phyloP scores from a whole-genome alignment of 352 stramenopile genomes.

The Globisporangium nagaii region DNA sequence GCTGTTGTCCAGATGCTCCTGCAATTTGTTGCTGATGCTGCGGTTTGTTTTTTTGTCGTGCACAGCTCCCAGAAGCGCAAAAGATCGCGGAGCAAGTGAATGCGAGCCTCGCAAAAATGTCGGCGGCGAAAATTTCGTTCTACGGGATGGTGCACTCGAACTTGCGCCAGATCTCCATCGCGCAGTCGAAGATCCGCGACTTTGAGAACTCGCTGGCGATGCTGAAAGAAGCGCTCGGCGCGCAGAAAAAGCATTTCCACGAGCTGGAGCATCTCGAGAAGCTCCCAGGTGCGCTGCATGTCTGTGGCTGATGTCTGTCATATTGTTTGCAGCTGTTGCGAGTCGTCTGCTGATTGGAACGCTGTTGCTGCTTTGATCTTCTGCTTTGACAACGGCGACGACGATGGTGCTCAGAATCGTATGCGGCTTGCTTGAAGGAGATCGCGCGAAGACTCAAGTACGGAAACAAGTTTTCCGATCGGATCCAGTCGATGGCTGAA shows the following conservation, averaged over 20 bases:
- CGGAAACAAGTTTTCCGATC: slow-evolving; percentile 64
- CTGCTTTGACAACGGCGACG: neutral
- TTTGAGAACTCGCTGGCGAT: slow-evolving; percentile 84
- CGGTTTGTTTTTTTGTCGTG: neutral
- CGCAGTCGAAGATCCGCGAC: slow-evolving; percentile 86
- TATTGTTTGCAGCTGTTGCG: neutral
- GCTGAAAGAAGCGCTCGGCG: slow-evolving; percentile 65
- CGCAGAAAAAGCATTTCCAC: slow-evolving; percentile 82
- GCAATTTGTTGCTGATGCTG: slow-evolving; percentile 6
- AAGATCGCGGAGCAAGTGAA: slow-evolving; percentile 63
- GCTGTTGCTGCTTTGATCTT: neutral
- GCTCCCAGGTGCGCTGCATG: slow-evolving; percentile 39
- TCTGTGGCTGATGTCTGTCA: neutral
- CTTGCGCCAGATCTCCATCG: slow-evolving; percentile 65
- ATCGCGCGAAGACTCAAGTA: slow-evolving; percentile 71
- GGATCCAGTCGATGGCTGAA: slow-evolving; percentile 84
- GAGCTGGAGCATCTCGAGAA: slow-evolving; percentile 83
- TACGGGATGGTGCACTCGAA: slow-evolving; percentile 52
- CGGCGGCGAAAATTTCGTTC: slow-evolving; percentile 43
- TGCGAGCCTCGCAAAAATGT: slow-evolving; percentile 44
- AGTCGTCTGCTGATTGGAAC: no score
- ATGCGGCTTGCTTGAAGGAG: slow-evolving; percentile 71
- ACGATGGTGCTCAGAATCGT: slow-evolving; percentile 41
- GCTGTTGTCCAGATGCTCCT: neutral
- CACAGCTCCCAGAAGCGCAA: slow-evolving; percentile 58